Evolutionary conservation across 2,329 filamentous ascomycete species (phyloP).

Genomic region (Trichoderma atroviride): DNA sequence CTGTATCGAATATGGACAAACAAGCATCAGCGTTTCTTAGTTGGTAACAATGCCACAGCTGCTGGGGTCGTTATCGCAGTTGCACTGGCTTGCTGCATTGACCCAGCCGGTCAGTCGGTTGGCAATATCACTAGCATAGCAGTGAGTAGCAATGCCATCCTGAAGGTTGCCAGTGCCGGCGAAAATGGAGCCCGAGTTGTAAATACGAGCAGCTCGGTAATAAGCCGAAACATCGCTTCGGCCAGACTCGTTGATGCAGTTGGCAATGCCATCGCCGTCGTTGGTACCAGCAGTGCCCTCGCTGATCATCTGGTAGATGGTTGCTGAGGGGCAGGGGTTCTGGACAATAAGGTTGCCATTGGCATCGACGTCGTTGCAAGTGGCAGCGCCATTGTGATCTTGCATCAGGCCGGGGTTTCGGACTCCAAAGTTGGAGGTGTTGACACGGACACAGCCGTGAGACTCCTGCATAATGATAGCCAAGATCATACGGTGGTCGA

Average conservation of each 20-base stretch:
- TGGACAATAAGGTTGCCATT: constrained; percentile 14
- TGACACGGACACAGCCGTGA: constrained; percentile 48
- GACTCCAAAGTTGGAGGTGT: constrained; percentile 45
- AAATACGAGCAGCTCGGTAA: constrained; percentile 32
- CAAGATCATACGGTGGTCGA: constrained; percentile 48
- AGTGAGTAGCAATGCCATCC: constrained; percentile 29
- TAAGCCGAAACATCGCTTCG: constrained; percentile 18
- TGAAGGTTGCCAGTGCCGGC: constrained; percentile 30
- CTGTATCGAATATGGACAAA: background rate
- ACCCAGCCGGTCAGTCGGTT: constrained; percentile 33
- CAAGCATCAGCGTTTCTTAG: background rate
- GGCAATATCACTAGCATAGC: constrained; percentile 32
- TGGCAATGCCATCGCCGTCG: constrained; percentile 45
- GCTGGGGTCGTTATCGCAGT: constrained; percentile 29
- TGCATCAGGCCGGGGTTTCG: constrained; percentile 49
- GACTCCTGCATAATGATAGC: constrained; percentile 50
- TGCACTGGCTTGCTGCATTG: constrained; percentile 28
- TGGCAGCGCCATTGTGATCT: constrained; percentile 40
- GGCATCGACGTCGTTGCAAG: constrained; percentile 38
- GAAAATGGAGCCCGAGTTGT: constrained; percentile 32
- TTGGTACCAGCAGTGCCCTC: constrained; percentile 49
- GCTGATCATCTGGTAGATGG: constrained; percentile 39
- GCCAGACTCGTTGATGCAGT: constrained; percentile 25
- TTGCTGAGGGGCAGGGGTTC: constrained; percentile 35
- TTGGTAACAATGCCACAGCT: background rate